A percentile compares a stretch with the other conserved stretches of the same genome.
Evolutionary conservation across 192 early-diverging fungal species (phyloP).

Genomic region (Thoreauomyces humboldtii): DNA sequence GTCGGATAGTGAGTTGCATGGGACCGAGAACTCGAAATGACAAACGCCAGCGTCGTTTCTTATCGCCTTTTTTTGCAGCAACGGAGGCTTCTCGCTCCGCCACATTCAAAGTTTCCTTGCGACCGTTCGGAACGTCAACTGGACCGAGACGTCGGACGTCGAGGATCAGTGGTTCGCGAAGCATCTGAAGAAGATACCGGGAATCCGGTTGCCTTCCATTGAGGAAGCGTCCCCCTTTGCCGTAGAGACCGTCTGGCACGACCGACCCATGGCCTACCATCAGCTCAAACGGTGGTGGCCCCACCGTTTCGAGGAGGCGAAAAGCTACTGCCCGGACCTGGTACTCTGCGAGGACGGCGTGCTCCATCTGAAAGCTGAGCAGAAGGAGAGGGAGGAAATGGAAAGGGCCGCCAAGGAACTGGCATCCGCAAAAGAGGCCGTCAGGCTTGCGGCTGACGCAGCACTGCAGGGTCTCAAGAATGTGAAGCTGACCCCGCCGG

Average conservation of each 20-base stretch:
- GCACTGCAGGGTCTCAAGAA: too few species aligned
- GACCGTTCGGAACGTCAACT: background rate
- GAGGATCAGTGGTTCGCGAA: constrained; percentile 10
- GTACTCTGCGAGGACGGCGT: background rate
- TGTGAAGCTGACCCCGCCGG: too few species aligned
- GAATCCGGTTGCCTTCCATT: background rate
- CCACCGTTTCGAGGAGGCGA: background rate
- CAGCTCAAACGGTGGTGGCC: background rate
- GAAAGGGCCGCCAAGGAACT: too few species aligned
- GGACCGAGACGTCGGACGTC: background rate
- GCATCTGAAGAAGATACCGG: background rate
- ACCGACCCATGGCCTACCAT: background rate
- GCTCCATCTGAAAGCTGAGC: too few species aligned
- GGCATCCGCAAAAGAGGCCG: too few species aligned
- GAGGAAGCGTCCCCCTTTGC: background rate
- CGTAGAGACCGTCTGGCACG: background rate
- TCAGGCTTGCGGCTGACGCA: too few species aligned
- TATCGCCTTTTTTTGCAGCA: too few species aligned
- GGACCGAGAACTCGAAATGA: too few species aligned
- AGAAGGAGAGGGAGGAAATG: too few species aligned
- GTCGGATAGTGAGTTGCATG: too few species aligned
- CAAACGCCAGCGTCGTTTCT: too few species aligned
- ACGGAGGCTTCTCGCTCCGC: background rate
- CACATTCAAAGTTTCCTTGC: background rate
- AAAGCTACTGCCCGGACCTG: background rate